phyloP scores from a whole-genome alignment of 2,329 filamentous ascomycete species.

The Aspergillus sp. region DNA sequence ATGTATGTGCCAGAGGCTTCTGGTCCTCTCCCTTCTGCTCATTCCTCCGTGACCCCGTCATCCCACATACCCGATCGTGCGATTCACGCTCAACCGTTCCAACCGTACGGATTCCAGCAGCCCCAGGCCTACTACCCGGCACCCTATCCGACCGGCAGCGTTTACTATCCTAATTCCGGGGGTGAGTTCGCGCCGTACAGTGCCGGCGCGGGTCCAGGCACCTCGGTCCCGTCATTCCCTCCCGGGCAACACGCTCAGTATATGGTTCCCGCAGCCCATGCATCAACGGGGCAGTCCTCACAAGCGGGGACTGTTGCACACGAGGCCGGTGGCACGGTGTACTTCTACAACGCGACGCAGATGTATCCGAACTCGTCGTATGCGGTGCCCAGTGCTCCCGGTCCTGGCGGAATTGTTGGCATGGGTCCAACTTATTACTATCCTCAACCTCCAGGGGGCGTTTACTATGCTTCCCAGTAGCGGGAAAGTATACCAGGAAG shows the following conservation, averaged over 20 bases:
- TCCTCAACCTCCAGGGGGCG: constrained; percentile 55
- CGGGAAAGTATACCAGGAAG: neutral
- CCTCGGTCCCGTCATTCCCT: constrained; percentile 57
- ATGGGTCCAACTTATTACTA: constrained; percentile 62
- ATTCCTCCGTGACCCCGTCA: constrained; percentile 74
- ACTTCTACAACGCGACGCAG: constrained; percentile 84
- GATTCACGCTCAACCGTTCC: constrained; percentile 87
- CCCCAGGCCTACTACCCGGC: constrained; percentile 58
- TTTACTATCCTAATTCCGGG: constrained; percentile 65
- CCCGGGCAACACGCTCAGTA: constrained; percentile 50
- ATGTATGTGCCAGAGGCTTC: constrained; percentile 58
- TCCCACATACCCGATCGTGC: constrained; percentile 91
- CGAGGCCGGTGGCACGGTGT: constrained; percentile 93
- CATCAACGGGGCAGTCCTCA: constrained; percentile 38
- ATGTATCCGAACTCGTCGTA: constrained; percentile 54
- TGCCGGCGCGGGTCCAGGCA: constrained; percentile 46
- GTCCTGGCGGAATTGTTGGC: constrained; percentile 57
- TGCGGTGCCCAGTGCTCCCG: constrained; percentile 51
- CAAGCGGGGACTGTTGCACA: constrained; percentile 68
- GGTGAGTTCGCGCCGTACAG: constrained; percentile 44
- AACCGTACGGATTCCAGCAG: constrained; percentile 67
- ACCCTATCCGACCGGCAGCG: constrained; percentile 59
- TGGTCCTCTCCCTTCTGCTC: constrained; percentile 53
- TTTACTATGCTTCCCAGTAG: constrained; percentile 59
- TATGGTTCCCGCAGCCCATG: constrained; percentile 27